A percentile compares a stretch with the other conserved stretches of the same genome.
phyloP scores from a whole-genome alignment of 164 flowering plant genomes.

The Vitis cinerea region DNA sequence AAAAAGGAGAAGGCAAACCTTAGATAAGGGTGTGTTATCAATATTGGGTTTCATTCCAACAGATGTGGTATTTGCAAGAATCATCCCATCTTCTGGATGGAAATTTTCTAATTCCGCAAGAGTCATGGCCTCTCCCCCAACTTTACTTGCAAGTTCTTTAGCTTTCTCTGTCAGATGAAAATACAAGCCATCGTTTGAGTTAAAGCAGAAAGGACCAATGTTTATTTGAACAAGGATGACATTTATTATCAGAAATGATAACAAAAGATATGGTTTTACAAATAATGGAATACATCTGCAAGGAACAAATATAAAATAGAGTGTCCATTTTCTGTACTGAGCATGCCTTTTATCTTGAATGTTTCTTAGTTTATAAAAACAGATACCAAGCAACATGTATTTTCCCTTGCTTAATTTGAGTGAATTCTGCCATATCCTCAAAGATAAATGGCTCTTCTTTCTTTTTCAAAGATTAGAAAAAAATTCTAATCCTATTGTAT shows the following conservation, averaged over 20 bases:
- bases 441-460: too few relatives aligned
- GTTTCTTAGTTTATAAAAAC: too few relatives aligned
- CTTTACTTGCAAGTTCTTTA: slow-evolving; percentile 42
- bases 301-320: too few relatives aligned
- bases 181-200: slow-evolving; percentile 1
- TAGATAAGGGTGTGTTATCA: slow-evolving; percentile 45
- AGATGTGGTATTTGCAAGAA: slow-evolving; percentile 60
- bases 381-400: too few relatives aligned
- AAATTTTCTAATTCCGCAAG: slow-evolving; percentile 24
- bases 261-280: neutral
- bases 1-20: slow-evolving; percentile 27
- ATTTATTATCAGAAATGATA: neutral
- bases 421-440: too few relatives aligned
- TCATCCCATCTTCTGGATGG: slow-evolving; percentile 48
- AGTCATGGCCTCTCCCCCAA: slow-evolving; percentile 48
- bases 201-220: neutral
- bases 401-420: too few relatives aligned
- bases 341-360: too few relatives aligned
- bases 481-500: too few relatives aligned
- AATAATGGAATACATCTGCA: too few relatives aligned
- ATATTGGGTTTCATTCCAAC: slow-evolving; percentile 58
- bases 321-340: too few relatives aligned
- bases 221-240: neutral
- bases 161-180: slow-evolving; percentile 38
- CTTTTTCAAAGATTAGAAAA: too few relatives aligned